Evolutionary conservation across 2,329 filamentous ascomycete species (phyloP).

Genomic region (Rhinocladiella mackenziei): DNA sequence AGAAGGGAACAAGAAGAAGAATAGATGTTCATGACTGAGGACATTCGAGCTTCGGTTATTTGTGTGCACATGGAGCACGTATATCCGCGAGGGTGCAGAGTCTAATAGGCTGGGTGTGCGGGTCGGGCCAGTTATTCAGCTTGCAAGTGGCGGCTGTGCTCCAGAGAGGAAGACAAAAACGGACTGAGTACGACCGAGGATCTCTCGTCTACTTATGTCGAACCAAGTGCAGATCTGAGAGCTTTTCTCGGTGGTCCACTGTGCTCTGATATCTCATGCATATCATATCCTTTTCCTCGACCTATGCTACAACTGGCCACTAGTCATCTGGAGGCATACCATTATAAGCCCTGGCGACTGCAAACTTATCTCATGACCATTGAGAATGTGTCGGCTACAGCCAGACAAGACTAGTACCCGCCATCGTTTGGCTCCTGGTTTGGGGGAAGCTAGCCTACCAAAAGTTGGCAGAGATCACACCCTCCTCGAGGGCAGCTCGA

Average conservation of each 20-base stretch:
- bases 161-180: conserved; percentile 1
- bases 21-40: background rate
- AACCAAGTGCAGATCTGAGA: no score
- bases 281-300: background rate
- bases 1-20: background rate
- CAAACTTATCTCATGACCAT: conserved; percentile 20
- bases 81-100: no score
- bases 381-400: conserved; percentile 9
- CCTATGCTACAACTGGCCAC: no score
- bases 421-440: conserved; percentile 5
- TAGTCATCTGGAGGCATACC: conserved; percentile 8
- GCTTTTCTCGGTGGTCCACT: no score
- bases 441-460: conserved; percentile 2
- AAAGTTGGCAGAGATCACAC: conserved; percentile 8
- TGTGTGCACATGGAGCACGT: background rate
- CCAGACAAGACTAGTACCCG: conserved; percentile 14
- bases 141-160: background rate
- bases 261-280: background rate
- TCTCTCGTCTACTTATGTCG: conserved; percentile 1
- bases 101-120: conserved; percentile 1
- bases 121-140: conserved; percentile 6
- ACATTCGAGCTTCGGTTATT: conserved; percentile 1
- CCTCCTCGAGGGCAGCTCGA: background rate
- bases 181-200: background rate
- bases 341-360: background rate